Conservation (phyloP, 169 alveolate genomes). For the Ichthyophthirius multifiliis region DNA sequence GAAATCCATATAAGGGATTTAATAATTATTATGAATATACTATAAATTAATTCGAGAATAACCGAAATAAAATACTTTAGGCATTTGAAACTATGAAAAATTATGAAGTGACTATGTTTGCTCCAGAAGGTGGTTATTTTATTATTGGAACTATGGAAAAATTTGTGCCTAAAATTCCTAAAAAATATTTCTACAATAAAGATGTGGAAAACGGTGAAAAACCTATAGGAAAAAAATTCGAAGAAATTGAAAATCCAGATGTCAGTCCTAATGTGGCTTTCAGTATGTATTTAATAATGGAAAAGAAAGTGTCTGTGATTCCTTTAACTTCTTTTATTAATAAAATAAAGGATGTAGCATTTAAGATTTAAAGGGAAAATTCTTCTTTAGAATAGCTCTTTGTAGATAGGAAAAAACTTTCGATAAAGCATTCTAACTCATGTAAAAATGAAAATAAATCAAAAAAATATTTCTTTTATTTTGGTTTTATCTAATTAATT, state of each 20-base stretch:
- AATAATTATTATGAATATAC: not conserved
- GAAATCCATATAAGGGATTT: not conserved
- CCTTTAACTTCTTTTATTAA: constrained; percentile 46
- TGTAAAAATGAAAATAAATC: too few relatives aligned
- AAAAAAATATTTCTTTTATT: too few relatives aligned
- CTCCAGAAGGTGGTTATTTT: not conserved
- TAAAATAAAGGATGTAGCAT: not conserved
- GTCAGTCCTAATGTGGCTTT: constrained; percentile 56
- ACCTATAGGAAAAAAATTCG: not conserved
- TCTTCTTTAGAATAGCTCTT: not conserved
- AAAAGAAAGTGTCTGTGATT: constrained; percentile 47
- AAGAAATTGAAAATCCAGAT: constrained; percentile 19
- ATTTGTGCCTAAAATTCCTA: not conserved
- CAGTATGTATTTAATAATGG: constrained; percentile 54
- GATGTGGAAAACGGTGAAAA: not conserved
- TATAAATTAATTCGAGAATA: not conserved
- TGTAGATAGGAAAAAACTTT: not conserved
- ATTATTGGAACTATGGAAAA: not conserved
- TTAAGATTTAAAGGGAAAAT: not conserved
- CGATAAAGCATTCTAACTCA: too few relatives aligned
- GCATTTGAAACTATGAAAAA: not conserved
- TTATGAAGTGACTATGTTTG: not conserved
- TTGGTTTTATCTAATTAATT: too few relatives aligned
- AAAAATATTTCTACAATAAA: not conserved
- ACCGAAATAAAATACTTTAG: not conserved